phyloP scores from a whole-genome alignment of 164 flowering plant species.

The Vitis cinerea region DNA sequence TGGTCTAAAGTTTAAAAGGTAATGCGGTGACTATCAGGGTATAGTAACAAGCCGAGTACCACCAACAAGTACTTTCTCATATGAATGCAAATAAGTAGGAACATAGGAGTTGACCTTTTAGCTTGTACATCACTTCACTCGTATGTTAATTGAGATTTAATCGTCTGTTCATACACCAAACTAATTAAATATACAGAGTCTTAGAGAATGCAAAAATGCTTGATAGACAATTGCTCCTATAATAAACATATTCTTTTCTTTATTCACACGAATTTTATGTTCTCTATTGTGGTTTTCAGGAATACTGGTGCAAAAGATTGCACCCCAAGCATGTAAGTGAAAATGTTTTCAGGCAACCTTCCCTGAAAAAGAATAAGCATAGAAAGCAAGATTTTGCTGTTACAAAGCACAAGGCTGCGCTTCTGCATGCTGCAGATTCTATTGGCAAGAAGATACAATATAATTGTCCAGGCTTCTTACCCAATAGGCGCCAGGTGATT shows the following conservation, averaged over 20 bases:
- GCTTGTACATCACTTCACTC: too few species aligned
- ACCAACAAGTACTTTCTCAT: too few species aligned
- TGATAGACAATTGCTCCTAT: neutral
- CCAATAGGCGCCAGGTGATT: conserved; percentile 90
- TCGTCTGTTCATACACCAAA: too few species aligned
- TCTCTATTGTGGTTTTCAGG: conserved; percentile 43
- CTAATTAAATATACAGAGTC: too few species aligned
- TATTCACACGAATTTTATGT: neutral
- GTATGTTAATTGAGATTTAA: too few species aligned
- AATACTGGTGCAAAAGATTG: conserved; percentile 95
- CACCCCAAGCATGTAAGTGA: conserved; percentile 96
- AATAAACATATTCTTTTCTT: neutral
- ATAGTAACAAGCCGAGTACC: too few species aligned
- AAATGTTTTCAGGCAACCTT: conserved; percentile 90
- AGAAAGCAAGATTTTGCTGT: conserved; percentile 68
- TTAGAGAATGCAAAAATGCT: too few species aligned
- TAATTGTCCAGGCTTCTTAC: conserved; percentile 84
- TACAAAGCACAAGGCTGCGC: conserved; percentile 73
- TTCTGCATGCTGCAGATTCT: conserved; percentile 75
- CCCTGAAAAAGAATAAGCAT: conserved; percentile 62
- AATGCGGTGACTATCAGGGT: too few species aligned
- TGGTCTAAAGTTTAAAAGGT: too few species aligned
- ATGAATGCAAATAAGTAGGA: too few species aligned
- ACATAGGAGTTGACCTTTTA: too few species aligned
- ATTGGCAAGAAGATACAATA: conserved; percentile 91